Conservation (phyloP, 371 early-diverging fungal species). For the Mucor velutinosus region DNA sequence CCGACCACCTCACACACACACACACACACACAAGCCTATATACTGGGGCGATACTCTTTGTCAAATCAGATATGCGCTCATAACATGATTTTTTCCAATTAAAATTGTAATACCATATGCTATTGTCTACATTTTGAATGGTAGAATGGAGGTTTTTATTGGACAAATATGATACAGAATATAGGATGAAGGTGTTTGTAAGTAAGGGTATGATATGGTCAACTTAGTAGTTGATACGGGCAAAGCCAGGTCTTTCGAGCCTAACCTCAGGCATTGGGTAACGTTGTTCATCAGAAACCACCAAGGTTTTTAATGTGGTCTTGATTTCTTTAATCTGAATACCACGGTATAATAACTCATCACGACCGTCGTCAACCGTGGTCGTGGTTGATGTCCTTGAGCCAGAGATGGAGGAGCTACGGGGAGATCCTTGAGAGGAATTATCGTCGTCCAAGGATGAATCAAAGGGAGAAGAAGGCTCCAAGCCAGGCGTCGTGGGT, state of each 20-base stretch:
- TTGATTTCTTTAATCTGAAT: slow-evolving; percentile 58
- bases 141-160: slow-evolving; percentile 1
- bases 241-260: slow-evolving; percentile 50
- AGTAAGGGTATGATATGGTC: slow-evolving; percentile 3
- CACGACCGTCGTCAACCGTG: slow-evolving; percentile 39
- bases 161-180: neutral
- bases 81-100: too few species aligned
- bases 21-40: too few species aligned
- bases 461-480: slow-evolving; percentile 5
- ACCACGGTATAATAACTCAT: slow-evolving; percentile 48
- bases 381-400: neutral
- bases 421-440: slow-evolving; percentile 16
- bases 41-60: too few species aligned
- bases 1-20: neutral
- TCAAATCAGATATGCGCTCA: too few species aligned
- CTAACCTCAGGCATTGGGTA: slow-evolving; percentile 46
- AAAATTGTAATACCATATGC: too few species aligned
- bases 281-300: slow-evolving; percentile 43
- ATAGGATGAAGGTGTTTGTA: neutral
- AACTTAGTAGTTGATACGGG: slow-evolving; percentile 43
- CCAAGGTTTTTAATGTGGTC: slow-evolving; percentile 49
- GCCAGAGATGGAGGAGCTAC: slow-evolving; percentile 3
- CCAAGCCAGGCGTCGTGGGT: slow-evolving; percentile 9
- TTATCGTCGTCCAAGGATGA: slow-evolving; percentile 5
- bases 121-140: neutral